Evolutionary conservation across 2,329 filamentous ascomycete species (phyloP), one percentile per base, ranked within the genome.

Genomic region (Byssothecium circinans): DNA sequence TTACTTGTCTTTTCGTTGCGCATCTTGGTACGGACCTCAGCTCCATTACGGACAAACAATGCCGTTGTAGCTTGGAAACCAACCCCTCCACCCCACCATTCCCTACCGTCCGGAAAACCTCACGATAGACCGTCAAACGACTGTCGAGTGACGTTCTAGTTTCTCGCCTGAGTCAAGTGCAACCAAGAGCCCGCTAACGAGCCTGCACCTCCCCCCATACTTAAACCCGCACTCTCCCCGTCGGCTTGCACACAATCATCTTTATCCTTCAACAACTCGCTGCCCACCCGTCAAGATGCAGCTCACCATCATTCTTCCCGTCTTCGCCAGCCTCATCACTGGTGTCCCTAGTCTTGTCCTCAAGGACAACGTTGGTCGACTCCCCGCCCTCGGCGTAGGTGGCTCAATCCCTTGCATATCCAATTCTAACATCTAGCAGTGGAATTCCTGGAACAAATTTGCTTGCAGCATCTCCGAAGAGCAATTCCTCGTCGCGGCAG

Each of bases 391-490:
- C 22, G 53, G 60, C 11, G 48, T 51, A 47, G 8, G 48, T 51
- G 14, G n/a, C 18, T 29, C 39, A 12, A 15, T 10, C 30, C n/a
- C 29, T 29, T 17, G n/a, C 20, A 25, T 22, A 4, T 10, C 34
- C 18, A 5, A 15, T 25, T 19, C 29, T 44, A 33, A 34, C 41
- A n/a, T 6, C 25, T 18, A 6, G 15, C 15, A 53, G 45, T 80
- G 75, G 74, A 79, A 78, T 52, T 76, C 75, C 3, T 81, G 78
- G 78, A 82, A 82, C 58, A 74, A 75, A 15, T 79, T 78, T 52
- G 67, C 67, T 20, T 81, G 79, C 62, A 66, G 78, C 45, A 79
- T 82, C 45, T 74, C 74, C 43, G 76, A 81, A 57, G 65, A 65
- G 2, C 69, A 76, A n/a, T 76, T 83, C 52, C 51, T 80, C 7